Conservation (phyloP, 495 filamentous ascomycete species). For the Chaetomidium leptoderma region DNA sequence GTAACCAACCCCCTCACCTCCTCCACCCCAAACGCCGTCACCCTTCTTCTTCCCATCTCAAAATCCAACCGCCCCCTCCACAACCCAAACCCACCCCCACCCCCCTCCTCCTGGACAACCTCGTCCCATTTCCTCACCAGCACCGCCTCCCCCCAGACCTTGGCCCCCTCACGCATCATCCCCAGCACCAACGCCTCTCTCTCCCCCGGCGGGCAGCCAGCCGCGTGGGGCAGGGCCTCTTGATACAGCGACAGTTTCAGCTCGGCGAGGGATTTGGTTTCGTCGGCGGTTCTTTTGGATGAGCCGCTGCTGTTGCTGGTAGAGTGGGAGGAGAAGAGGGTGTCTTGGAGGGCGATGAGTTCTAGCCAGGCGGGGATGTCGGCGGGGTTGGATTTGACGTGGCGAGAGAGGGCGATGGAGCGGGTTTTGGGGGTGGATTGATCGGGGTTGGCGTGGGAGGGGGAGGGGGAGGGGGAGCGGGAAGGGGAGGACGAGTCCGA, state of each 20-base stretch:
- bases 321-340: constrained; percentile 47
- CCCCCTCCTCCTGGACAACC: constrained; percentile 46
- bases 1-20: constrained; percentile 53
- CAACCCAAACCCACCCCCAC: constrained; percentile 50
- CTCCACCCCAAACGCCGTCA: constrained; percentile 65
- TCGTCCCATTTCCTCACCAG: constrained; percentile 62
- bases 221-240: constrained; percentile 61
- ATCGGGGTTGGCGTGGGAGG: constrained; percentile 25
- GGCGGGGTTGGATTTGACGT: constrained; percentile 57
- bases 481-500: constrained; percentile 40
- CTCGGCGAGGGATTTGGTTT: constrained; percentile 64
- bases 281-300: constrained; percentile 39
- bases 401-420: constrained; percentile 55
- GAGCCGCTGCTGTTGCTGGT: too few species aligned
- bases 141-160: constrained; percentile 65
- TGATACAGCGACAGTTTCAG: constrained; percentile 78
- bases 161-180: constrained; percentile 65
- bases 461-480: constrained; percentile 30
- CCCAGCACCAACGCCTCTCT: constrained; percentile 50
- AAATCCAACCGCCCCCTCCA: constrained; percentile 76
- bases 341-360: constrained; percentile 71
- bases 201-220: constrained; percentile 23
- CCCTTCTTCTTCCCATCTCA: constrained; percentile 64
- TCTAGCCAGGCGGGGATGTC: constrained; percentile 70
- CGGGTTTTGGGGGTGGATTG: constrained; percentile 40